Base-by-base conservation (phyloP, 192 early-diverging fungal genomes). In the Backusella luteola region DNA sequence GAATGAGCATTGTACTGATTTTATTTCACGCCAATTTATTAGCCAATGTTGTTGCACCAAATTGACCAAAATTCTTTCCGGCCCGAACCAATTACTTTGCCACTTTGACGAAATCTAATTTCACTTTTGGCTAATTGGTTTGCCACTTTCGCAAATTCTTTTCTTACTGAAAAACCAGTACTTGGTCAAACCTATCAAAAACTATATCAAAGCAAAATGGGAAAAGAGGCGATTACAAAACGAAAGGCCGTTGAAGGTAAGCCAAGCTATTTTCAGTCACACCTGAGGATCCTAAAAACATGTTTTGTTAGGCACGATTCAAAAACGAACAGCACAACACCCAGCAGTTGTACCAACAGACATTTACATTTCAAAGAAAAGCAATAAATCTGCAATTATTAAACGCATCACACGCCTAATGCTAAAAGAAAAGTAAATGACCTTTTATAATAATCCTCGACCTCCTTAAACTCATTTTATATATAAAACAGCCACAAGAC, bases 361-460 rank as follows among this genome's bases (percentile, higher is more conserved):
- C 79, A 93, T 96, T 35, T 96, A 95, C 78, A 89, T 94, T 23
- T 93, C 95, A 0, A 77, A 84, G 7, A 91, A 90, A 53, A 89
- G 90, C 9, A 86, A 83, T 67, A 81, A 77, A 69, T 84, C 87
- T 36, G 90, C 89, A 49, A 80, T 93, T 32, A 85, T 82, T 11
- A 85, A 91, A 17, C 91, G 89, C 1, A 90, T 91, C 29, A 92
- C 85, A 79, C 82, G 93, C 6, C 77, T 96, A 11, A 75, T 91
- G 56, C 80, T 89, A 72, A 85, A 89, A 49, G 86, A 89, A 67
- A 89, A 81, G 71, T 74, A 74, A 81, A 17, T 49, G 6, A 6
- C 19, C 17, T 49, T 49, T 49, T 49, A 49, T 17, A 44, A 44
- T 44, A 4, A 5, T 4, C 0, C 3, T 44, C 6, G 42, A 19